Base-by-base conservation (phyloP, 164 flowering plant genomes). In the Taxillus chinensis region DNA sequence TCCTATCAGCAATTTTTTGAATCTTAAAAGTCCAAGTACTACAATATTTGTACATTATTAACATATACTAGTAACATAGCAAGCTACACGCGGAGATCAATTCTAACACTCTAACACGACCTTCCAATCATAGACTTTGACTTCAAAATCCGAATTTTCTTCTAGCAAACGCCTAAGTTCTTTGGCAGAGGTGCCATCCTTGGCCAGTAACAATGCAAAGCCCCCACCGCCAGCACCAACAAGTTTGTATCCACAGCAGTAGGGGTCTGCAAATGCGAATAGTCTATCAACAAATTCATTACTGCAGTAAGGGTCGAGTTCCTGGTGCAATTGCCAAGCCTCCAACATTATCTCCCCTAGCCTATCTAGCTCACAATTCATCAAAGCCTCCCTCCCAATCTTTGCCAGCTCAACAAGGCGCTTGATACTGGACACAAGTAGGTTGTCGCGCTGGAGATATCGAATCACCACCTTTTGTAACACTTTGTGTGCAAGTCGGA, bases 181-280 rank as follows among this genome's bases (percentile, higher is more conserved):
- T 56, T 63, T 68, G 8, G 96, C 90, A 42, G 56, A 55, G n/a
- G 70, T 70, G 7, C 69, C 76, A 74, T 76, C 78, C 75, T 81
- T 86, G 55, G 89, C 86, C 9, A 95, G 86, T 58, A 95, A 69
- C 68, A 91, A 64, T 0, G 97, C 97, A 65, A 91, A 95, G n/a
- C 99, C 97, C 3, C 99, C 99, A 38, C 99, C 98, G 41, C 99
- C 97, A 59, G 98, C 96, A 49, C 99, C 99, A 2, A 91, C 96
- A 45, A 95, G 98, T 80, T 95, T 95, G 82, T 85, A 91, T 37
- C 97, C 99, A 55, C 84, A 79, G 76, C 99, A 95, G 65, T 73
- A 90, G n/a, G 72, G 76, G 39, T 79, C 81, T 14, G 89, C 75
- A 68, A 81, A 77, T 63, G 76, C 80, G 63, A 95, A 95, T 7